phyloP scores from a whole-genome alignment of 306 rosid species.

The Prunus mongolica region DNA sequence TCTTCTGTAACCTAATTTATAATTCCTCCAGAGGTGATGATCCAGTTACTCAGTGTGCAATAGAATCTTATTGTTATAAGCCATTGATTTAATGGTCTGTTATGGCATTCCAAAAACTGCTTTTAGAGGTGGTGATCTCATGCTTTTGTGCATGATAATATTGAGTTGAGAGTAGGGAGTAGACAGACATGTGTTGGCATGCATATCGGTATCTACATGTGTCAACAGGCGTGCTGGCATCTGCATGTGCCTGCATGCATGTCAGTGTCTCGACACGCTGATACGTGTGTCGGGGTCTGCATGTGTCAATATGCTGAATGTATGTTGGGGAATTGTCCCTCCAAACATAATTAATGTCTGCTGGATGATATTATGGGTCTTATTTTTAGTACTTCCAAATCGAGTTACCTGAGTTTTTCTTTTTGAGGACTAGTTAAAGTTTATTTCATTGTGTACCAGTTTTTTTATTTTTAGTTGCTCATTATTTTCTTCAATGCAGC shows the following conservation, averaged over 20 bases:
- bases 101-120: not conserved
- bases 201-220: no score
- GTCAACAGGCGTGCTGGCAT: not conserved
- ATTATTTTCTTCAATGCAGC: conserved; percentile 48
- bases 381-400: conserved; percentile 5
- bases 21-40: not conserved
- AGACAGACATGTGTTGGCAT: no score
- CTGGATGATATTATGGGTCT: conserved; percentile 1
- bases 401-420: not conserved
- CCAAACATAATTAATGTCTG: not conserved
- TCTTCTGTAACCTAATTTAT: not conserved
- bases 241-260: not conserved
- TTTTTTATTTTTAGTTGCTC: not conserved
- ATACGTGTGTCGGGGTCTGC: not conserved
- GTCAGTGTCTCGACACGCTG: not conserved
- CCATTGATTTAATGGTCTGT: not conserved
- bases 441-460: not conserved
- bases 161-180: not conserved
- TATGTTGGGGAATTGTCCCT: not conserved
- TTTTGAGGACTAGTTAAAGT: not conserved
- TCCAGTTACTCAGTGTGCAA: not conserved
- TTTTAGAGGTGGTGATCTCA: not conserved
- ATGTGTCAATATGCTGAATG: not conserved
- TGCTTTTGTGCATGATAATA: not conserved
- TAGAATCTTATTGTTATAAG: not conserved